Conservation (phyloP, 768 basidiomycete genomes). For the Kwoniella dendrophila region DNA sequence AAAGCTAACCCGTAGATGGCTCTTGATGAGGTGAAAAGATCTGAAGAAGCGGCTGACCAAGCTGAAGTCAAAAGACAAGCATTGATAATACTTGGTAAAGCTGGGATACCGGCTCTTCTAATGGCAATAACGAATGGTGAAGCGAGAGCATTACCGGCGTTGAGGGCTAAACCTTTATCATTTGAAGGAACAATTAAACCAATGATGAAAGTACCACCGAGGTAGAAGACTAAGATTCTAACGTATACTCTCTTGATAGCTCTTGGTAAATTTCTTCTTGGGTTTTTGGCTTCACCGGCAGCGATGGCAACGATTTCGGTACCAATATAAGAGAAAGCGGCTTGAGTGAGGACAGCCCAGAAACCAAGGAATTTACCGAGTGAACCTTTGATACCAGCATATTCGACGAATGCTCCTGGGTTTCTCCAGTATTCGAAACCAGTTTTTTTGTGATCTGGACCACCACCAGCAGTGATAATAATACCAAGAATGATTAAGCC, state of each 20-base stretch:
- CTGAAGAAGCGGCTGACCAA: constrained; percentile 87
- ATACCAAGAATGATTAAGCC: constrained; percentile 64
- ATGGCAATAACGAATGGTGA: constrained; percentile 89
- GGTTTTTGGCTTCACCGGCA: constrained; percentile 74
- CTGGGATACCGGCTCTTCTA: constrained; percentile 75
- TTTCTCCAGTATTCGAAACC: constrained; percentile 74
- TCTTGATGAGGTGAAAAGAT: constrained; percentile 80
- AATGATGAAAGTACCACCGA: constrained; percentile 70
- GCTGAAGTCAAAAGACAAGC: constrained; percentile 76
- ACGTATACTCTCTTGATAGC: constrained; percentile 72
- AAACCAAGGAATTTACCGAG: constrained; percentile 77
- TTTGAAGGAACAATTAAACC: constrained; percentile 70
- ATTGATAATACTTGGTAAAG: constrained; percentile 71
- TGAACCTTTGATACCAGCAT: constrained; percentile 63
- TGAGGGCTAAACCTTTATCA: constrained; percentile 62
- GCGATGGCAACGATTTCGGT: constrained; percentile 78
- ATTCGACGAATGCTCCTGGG: constrained; percentile 84
- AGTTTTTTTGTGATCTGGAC: constrained; percentile 64
- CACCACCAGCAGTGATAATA: constrained; percentile 84
- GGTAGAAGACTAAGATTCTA: constrained; percentile 73
- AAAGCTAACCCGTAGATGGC: constrained; percentile 78
- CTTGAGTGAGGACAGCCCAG: constrained; percentile 72
- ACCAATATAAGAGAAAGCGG: constrained; percentile 84
- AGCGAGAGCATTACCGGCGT: constrained; percentile 66
- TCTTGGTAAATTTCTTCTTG: constrained; percentile 66